phyloP scores from a whole-genome alignment of 768 basidiomycete genomes.

The Jaapia argillacea region DNA sequence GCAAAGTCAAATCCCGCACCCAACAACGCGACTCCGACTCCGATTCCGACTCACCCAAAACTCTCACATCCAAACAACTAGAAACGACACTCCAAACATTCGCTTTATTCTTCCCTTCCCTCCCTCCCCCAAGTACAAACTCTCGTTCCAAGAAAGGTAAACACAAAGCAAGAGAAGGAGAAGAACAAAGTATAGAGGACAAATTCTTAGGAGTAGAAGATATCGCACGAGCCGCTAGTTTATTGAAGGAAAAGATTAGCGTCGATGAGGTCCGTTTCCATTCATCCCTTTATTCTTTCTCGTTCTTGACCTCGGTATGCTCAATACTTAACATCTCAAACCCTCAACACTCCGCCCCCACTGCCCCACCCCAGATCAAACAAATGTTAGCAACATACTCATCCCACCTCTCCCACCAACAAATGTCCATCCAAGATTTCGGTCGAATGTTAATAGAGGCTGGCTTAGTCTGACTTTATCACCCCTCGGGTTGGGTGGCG shows the following conservation, averaged over 20 bases:
- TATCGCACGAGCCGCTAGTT: conserved; percentile 44
- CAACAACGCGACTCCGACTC: background rate
- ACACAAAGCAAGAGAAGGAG: no score
- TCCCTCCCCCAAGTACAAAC: no score
- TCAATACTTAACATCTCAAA: no score
- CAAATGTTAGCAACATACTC: no score
- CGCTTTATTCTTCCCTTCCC: conserved; percentile 71
- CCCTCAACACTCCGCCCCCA: no score
- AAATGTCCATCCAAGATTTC: no score
- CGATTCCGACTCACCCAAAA: background rate
- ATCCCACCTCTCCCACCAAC: no score
- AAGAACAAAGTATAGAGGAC: conserved; percentile 32
- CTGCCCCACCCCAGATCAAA: no score
- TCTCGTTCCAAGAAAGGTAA: conserved; percentile 8
- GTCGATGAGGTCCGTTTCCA: conserved; percentile 63
- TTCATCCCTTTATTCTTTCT: conserved; percentile 2
- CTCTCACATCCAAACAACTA: conserved; percentile 43
- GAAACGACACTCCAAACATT: conserved; percentile 49
- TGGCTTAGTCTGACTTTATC: no score
- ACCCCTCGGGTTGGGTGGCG: no score
- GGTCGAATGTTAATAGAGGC: no score
- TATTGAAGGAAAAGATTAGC: conserved; percentile 64
- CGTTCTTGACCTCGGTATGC: no score
- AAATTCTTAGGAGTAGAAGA: conserved; percentile 61
- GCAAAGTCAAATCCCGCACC: conserved; percentile 1